These are phyloP conservation scores for Cyanidiococcus yangmingshanensis DNA, from an alignment of 23 red algal species.

Conservation along the genomic window DNA sequence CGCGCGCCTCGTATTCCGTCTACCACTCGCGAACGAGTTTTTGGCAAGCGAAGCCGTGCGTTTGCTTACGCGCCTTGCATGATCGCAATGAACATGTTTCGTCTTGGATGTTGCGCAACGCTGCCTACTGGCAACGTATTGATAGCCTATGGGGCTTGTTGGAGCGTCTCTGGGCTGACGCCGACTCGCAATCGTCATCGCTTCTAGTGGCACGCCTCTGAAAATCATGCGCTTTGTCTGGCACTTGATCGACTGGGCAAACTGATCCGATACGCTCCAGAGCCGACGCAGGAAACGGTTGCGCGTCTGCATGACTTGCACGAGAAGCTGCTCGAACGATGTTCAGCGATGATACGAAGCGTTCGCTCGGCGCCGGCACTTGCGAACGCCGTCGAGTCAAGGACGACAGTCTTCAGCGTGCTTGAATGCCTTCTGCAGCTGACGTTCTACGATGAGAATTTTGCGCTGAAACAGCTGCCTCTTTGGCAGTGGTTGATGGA, in stretches of 20 bases:
- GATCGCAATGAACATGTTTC: background rate
- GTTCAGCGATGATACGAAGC: background rate
- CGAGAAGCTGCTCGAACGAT: background rate
- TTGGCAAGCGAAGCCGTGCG: background rate
- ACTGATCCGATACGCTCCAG: background rate
- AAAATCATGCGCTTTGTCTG: background rate
- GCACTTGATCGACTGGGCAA: background rate
- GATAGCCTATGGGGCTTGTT: background rate
- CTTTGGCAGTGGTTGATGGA: background rate
- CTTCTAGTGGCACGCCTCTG: too few species aligned
- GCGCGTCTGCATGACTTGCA: background rate
- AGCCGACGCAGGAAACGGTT: background rate
- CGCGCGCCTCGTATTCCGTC: background rate
- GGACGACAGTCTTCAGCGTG: background rate
- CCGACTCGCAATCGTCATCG: too few species aligned
- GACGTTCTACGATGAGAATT: background rate
- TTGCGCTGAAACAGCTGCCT: background rate
- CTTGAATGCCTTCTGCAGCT: background rate
- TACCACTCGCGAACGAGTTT: background rate
- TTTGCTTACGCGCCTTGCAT: background rate
- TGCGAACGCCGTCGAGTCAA: too few species aligned
- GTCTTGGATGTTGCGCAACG: background rate
- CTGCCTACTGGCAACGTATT: background rate
- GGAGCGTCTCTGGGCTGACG: too few species aligned
- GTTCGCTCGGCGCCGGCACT: too few species aligned